A percentile compares a stretch with the other conserved stretches of the same genome.
Evolutionary conservation across 2,329 filamentous ascomycete genomes (phyloP).

Genomic region (Penicillium sp.): DNA sequence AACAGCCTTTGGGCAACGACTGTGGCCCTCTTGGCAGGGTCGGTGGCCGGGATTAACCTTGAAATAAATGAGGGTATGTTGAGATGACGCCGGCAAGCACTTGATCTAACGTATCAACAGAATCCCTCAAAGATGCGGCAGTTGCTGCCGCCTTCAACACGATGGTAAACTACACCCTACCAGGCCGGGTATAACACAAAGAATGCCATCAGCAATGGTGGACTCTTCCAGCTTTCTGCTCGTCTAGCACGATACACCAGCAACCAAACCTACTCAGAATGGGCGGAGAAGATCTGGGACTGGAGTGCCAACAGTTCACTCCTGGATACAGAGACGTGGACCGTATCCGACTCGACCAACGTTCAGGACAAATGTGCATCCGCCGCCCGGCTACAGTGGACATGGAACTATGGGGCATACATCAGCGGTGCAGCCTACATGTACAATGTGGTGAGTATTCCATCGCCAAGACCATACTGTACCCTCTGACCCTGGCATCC

Average conservation of each 20-base stretch:
- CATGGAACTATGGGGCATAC: conserved; percentile 57
- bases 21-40: conserved; percentile 1
- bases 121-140: conserved; percentile 9
- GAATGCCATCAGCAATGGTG: conserved; percentile 12
- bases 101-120: background rate
- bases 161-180: conserved; percentile 31
- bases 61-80: conserved; percentile 5
- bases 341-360: conserved; percentile 24
- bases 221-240: conserved; percentile 14
- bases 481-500: background rate
- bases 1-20: background rate
- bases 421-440: conserved; percentile 30
- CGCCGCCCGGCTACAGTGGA: conserved; percentile 56
- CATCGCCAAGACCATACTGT: background rate
- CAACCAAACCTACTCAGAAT: conserved; percentile 12
- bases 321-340: conserved; percentile 3
- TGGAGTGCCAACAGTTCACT: conserved; percentile 10
- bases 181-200: conserved; percentile 18
- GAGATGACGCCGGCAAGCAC: background rate
- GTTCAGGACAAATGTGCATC: conserved; percentile 39
- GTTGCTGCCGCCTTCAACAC: conserved; percentile 6
- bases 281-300: conserved; percentile 18
- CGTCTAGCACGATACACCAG: conserved; percentile 13
- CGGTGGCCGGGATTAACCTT: conserved; percentile 1
- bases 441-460: background rate